phyloP scores from a whole-genome alignment of 31 red algal species.

The Odonthalia washingtoniensis region DNA sequence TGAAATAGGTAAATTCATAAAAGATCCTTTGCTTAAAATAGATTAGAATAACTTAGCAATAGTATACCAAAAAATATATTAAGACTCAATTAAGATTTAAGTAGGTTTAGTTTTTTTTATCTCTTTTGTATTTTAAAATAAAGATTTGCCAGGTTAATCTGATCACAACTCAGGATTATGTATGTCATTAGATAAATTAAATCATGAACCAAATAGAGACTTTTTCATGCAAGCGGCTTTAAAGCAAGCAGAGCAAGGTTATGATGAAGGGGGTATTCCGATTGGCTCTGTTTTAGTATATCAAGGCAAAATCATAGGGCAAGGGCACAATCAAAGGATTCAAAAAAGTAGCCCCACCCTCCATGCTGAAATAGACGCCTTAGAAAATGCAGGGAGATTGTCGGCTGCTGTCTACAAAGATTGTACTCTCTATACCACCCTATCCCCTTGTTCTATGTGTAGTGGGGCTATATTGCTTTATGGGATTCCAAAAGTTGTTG shows the following conservation, averaged over 20 bases:
- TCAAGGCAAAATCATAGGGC: background rate
- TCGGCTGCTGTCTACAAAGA: slow-evolving; percentile 1
- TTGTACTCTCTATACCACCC: slow-evolving; percentile 22
- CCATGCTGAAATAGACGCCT: slow-evolving; percentile 33
- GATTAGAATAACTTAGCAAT: too few species aligned
- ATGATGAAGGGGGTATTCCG: slow-evolving; percentile 29
- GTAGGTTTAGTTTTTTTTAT: too few species aligned
- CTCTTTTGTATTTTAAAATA: too few species aligned
- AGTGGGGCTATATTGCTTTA: slow-evolving; percentile 15
- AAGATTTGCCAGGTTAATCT: too few species aligned
- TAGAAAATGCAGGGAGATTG: slow-evolving; percentile 14
- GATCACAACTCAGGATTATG: too few species aligned
- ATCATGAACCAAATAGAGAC: too few species aligned
- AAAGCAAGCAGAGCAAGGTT: slow-evolving; percentile 1
- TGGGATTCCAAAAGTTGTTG: slow-evolving; percentile 26
- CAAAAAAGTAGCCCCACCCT: slow-evolving; percentile 17
- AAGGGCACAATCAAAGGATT: slow-evolving; percentile 25
- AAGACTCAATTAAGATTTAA: too few species aligned
- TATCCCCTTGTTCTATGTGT: slow-evolving; percentile 25
- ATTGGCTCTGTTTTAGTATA: slow-evolving; percentile 21
- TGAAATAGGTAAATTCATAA: too few species aligned
- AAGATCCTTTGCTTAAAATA: too few species aligned
- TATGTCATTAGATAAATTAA: too few species aligned
- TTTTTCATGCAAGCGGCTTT: too few species aligned
- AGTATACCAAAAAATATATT: too few species aligned